These are phyloP conservation scores for Tetrahymena thermophila DNA, from an alignment of 73 alveolate species.

Conservation along the genomic window DNA sequence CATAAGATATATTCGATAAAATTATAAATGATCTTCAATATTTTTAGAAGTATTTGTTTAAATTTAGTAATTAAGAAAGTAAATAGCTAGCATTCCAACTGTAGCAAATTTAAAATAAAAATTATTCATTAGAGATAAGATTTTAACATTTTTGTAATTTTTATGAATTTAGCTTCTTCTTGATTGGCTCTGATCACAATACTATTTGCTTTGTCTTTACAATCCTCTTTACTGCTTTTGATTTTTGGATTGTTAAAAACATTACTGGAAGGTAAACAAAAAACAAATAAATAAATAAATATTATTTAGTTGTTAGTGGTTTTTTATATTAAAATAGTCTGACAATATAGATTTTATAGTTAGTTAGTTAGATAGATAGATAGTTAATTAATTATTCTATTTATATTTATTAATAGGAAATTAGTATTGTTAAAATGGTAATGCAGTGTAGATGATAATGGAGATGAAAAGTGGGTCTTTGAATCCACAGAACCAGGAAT, in stretches of 20 bases:
- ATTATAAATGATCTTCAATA: too few relatives aligned
- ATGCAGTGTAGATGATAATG: neutral
- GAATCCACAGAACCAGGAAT: neutral
- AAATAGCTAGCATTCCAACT: neutral
- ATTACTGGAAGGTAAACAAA: neutral
- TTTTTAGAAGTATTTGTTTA: too few relatives aligned
- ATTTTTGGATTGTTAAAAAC: neutral
- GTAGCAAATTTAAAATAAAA: neutral
- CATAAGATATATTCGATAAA: too few relatives aligned
- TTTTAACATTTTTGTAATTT: neutral
- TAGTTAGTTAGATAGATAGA: neutral
- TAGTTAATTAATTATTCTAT: neutral
- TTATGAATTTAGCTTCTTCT: neutral
- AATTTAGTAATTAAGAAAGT: too few relatives aligned
- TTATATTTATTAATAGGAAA: neutral
- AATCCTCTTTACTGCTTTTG: neutral
- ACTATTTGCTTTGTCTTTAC: neutral
- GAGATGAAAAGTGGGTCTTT: neutral
- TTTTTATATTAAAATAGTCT: neutral
- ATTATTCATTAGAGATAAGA: neutral
- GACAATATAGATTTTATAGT: neutral
- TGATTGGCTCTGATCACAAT: neutral
- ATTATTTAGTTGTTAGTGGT: neutral
- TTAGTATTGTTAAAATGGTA: neutral
- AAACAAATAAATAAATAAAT: neutral